Percentiles rank a stretch among this genome's conserved stretches.
phyloP scores from a whole-genome alignment of 2,329 filamentous ascomycete species.

The Zymoseptoria tritici region DNA sequence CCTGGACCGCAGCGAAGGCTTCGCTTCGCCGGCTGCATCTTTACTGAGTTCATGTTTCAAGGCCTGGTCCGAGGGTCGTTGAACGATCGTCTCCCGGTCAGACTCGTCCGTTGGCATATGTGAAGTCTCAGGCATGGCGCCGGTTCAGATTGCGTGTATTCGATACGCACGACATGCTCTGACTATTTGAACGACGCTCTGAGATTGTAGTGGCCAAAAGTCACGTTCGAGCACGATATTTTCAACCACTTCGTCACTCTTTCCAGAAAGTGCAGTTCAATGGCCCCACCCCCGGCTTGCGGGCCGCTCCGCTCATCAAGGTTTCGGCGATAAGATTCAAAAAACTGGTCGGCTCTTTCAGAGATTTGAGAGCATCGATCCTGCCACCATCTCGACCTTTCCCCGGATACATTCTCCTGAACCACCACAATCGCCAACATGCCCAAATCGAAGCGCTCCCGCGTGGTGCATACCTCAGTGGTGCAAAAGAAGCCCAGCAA shows the following conservation, averaged over 20 bases:
- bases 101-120: background rate
- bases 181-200: background rate
- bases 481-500: slow-evolving; percentile 84
- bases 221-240: background rate
- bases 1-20: slow-evolving; percentile 5
- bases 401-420: background rate
- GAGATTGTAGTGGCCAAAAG: background rate
- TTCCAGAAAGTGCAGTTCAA: too few relatives aligned
- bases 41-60: background rate
- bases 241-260: background rate
- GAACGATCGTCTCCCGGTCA: background rate
- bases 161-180: background rate
- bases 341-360: background rate
- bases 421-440: slow-evolving; percentile 46
- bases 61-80: background rate
- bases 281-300: too few relatives aligned
- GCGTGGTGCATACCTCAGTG: slow-evolving; percentile 82
- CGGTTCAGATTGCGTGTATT: background rate
- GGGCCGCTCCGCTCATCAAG: too few relatives aligned
- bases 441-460: slow-evolving; percentile 94
- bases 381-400: background rate
- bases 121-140: background rate
- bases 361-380: background rate
- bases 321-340: too few relatives aligned
- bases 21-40: background rate